Base-by-base conservation (phyloP, 192 early-diverging fungal genomes). In the Allomyces macrogynus region DNA sequence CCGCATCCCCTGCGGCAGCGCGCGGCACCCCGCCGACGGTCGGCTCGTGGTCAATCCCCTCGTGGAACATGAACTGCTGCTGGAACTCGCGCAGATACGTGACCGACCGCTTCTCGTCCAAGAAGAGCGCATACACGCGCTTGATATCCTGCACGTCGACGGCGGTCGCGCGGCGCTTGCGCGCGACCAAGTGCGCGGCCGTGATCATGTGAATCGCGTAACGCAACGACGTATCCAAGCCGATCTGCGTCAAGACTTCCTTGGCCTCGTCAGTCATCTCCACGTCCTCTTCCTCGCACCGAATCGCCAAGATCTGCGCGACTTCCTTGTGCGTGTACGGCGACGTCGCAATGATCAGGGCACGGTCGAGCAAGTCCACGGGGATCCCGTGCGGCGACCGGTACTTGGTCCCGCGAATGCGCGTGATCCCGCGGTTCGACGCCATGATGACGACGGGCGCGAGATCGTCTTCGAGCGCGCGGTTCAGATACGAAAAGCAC, bases 361-460 rank as follows among this genome's bases (percentile, higher is more conserved):
- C 76, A 25, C 96, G 84, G 73, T 99, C 96, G 64, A 95, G 76
- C 23, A 99, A 79, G 80, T 99, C 96, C 23, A 95, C 81, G 2
- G 96, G 96, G 68, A 99, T 87, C 65, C 96, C 96, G 68, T 99
- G 96, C 14, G 96, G 94, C 42, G 91, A 90, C 66, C 86, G 81
- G 74, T 97, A 94, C 71, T 92, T 92, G 18, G 96, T 99, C 12
- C 96, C 96, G 10, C 96, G 82, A 67, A 99, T 97, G 65, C 79
- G 83, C 14, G 93, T 89, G 69, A 95, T 88, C 62, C 96, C 96
- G 60, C 96, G 83, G 79, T 99, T 99, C 10, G 96, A 95, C 14
- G 96, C 96, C 92, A 99, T 95, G 66, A 99, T 97, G 26, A 99
- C 93, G 20, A 99, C 84, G 10, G 96, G 96, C 3, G 96, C 93